Evolutionary conservation across 2,329 filamentous ascomycete species (phyloP).

Genomic region (Paecilomyces fulvus): DNA sequence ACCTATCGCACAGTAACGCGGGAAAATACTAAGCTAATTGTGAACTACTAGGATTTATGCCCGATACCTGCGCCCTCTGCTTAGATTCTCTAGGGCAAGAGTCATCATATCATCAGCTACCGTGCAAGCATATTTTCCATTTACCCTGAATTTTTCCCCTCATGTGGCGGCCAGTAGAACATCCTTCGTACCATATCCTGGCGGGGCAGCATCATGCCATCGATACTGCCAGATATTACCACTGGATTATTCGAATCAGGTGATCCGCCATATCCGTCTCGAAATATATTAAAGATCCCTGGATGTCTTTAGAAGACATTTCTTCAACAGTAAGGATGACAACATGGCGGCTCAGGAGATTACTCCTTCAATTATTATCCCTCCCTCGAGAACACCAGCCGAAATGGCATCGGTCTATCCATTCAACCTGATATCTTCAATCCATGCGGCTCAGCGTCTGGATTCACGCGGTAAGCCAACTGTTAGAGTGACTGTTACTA

Average conservation of each 20-base stretch:
- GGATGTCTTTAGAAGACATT: background rate
- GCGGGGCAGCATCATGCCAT: background rate
- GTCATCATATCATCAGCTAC: slow-evolving; percentile 1
- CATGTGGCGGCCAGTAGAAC: background rate
- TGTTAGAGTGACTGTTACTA: slow-evolving; percentile 23
- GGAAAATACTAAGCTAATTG: background rate
- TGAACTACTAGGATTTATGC: background rate
- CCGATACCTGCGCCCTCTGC: background rate
- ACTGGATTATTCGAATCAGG: background rate
- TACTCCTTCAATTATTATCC: background rate
- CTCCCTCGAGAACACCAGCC: background rate
- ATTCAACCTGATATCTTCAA: background rate
- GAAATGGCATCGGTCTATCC: background rate
- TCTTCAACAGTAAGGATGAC: too few relatives aligned
- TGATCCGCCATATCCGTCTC: background rate
- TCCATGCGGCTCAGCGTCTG: slow-evolving; percentile 19
- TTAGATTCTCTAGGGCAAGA: background rate
- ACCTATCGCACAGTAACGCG: background rate
- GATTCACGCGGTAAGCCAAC: slow-evolving; percentile 30
- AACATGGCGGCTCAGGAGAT: background rate
- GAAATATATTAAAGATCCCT: background rate
- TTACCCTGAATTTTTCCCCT: background rate
- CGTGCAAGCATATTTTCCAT: slow-evolving; percentile 2
- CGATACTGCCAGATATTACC: background rate
- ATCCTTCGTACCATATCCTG: background rate